These are phyloP conservation scores for Spirogloea muscicola DNA, from an alignment of 139 green algal genomes.

Conservation along the genomic window DNA sequence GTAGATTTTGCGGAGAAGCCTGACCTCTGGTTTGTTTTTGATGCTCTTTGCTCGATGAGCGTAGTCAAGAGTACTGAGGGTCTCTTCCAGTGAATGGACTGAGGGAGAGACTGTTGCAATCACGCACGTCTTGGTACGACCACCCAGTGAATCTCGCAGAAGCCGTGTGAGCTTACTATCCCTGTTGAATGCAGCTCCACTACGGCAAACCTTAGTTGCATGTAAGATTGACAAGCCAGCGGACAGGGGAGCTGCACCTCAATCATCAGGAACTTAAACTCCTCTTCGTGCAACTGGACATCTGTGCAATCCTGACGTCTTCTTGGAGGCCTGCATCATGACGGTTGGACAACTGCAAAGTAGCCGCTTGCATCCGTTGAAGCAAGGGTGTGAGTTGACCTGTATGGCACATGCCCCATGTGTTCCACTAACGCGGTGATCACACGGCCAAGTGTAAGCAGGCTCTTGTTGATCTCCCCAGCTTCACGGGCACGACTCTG, in stretches of 20 bases:
- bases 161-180: constrained; percentile 97
- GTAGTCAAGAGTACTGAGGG: constrained; percentile 94
- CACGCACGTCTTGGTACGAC: constrained; percentile 90
- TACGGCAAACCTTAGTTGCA: too few relatives aligned
- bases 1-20: too few relatives aligned
- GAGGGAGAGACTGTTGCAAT: constrained; percentile 96
- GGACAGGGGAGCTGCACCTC: too few relatives aligned
- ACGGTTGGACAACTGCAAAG: too few relatives aligned
- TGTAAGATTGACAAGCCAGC: too few relatives aligned
- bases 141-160: constrained; percentile 88
- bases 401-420: constrained; percentile 61
- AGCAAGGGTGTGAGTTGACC: constrained; percentile 9
- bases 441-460: constrained; percentile 93
- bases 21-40: constrained; percentile 90
- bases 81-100: constrained; percentile 86
- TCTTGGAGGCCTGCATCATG: too few relatives aligned
- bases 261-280: too few relatives aligned
- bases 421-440: constrained; percentile 88
- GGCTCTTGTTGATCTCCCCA: constrained; percentile 92
- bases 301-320: too few relatives aligned
- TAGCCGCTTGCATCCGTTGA: neutral
- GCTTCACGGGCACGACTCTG: constrained; percentile 79
- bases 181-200: constrained; percentile 74
- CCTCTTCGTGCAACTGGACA: too few relatives aligned
- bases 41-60: constrained; percentile 97